phyloP scores from a whole-genome alignment of 1,284 basidiomycete genomes.

The Ustilago sp. region DNA sequence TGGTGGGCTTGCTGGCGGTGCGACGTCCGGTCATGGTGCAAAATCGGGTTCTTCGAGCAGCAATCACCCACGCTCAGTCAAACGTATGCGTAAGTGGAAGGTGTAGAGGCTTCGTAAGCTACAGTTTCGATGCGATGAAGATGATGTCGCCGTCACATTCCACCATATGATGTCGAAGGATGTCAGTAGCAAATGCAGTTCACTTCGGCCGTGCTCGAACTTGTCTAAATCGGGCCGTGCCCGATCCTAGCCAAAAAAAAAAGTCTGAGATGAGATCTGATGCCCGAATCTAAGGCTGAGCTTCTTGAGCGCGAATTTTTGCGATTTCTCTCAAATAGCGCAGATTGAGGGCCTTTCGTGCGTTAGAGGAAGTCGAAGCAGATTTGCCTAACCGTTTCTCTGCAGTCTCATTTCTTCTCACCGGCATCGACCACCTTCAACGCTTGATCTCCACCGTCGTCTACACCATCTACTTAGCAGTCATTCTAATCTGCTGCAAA shows the following conservation, averaged over 20 bases:
- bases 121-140: background rate
- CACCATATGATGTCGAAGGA: background rate
- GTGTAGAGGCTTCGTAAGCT: constrained; percentile 7
- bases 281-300: background rate
- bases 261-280: background rate
- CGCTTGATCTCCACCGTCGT: background rate
- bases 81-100: constrained; percentile 52
- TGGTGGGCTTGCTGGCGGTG: constrained; percentile 27
- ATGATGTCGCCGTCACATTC: background rate
- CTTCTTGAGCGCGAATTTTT: constrained; percentile 4
- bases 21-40: constrained; percentile 6
- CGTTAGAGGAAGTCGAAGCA: background rate
- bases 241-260: background rate
- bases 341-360: background rate
- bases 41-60: constrained; percentile 2
- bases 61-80: constrained; percentile 35
- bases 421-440: background rate
- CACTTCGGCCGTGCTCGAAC: too few species aligned
- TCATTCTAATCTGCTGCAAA: background rate
- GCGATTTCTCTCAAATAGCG: background rate
- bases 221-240: background rate
- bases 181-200: background rate
- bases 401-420: constrained; percentile 15
- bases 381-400: constrained; percentile 7
- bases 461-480: background rate